phyloP scores from a whole-genome alignment of 805 yeast species.

The Yamadazyma sp. region DNA sequence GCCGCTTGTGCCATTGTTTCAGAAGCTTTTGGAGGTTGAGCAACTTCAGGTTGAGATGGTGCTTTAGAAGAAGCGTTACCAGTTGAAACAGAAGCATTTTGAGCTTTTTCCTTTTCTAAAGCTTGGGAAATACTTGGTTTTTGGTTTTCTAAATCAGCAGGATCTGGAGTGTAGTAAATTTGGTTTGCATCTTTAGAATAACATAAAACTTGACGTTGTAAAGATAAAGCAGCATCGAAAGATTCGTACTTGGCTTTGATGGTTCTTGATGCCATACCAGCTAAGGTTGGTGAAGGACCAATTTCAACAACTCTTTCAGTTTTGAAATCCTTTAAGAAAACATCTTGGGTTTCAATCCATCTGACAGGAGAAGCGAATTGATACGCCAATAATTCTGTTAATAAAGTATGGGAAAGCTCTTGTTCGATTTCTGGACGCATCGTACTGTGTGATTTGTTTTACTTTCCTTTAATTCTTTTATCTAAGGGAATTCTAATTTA shows the following conservation, averaged over 20 bases:
- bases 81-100: no score
- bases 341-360: conserved; percentile 99
- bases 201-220: conserved; percentile 90
- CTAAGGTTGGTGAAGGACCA: conserved; percentile 98
- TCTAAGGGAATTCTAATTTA: no score
- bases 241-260: conserved; percentile 93
- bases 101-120: conserved; percentile 2
- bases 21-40: conserved; percentile 36
- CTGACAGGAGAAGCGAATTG: conserved; percentile 99
- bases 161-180: conserved; percentile 90
- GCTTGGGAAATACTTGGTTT: conserved; percentile 14
- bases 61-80: conserved; percentile 15
- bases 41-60: conserved; percentile 25
- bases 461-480: no score
- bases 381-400: conserved; percentile 95
- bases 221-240: conserved; percentile 93
- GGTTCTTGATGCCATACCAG: conserved; percentile 98
- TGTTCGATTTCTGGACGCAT: conserved; percentile 97
- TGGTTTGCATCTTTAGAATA: conserved; percentile 96
- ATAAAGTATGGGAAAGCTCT: conserved; percentile 90
- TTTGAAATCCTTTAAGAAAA: conserved; percentile 86
- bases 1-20: conserved; percentile 59
- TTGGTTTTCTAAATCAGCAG: conserved; percentile 44
- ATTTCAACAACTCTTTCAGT: conserved; percentile 97
- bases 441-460: no score